Conservation (phyloP, 1,139 yeast genomes). For the Keqinozyma sinolaborantium region DNA sequence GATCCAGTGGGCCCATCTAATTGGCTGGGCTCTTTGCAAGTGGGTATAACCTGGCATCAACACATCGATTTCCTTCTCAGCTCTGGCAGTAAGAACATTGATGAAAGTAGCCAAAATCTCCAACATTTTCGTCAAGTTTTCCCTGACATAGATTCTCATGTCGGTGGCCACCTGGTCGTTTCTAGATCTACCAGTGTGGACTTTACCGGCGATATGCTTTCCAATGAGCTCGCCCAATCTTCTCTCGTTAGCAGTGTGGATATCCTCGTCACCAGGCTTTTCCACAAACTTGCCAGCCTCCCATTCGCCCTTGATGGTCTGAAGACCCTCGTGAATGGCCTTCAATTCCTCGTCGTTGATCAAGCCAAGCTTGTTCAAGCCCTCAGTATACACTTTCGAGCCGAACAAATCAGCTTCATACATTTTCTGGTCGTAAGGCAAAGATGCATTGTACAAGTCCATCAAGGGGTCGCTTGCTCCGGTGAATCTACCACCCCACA, state of each 20-base stretch:
- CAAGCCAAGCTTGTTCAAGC: constrained; percentile 74
- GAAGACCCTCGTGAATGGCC: constrained; percentile 81
- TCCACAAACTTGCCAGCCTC: constrained; percentile 65
- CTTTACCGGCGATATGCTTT: constrained; percentile 89
- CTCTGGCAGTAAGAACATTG: constrained; percentile 66
- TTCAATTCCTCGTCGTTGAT: constrained; percentile 66
- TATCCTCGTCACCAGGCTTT: constrained; percentile 94
- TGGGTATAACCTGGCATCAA: constrained; percentile 99
- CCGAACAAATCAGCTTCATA: constrained; percentile 92
- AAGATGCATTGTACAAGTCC: constrained; percentile 95
- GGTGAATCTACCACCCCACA: constrained; percentile 99
- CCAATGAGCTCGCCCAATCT: constrained; percentile 96
- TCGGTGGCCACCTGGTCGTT: constrained; percentile 99
- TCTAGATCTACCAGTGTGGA: constrained; percentile 97
- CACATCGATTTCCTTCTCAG: constrained; percentile 79
- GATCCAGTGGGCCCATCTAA: constrained; percentile 98
- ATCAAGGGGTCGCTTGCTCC: constrained; percentile 95
- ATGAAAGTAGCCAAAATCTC: constrained; percentile 60
- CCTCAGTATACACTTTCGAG: constrained; percentile 88
- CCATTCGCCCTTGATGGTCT: constrained; percentile 78
- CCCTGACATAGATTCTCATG: constrained; percentile 91
- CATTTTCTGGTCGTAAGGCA: constrained; percentile 95
- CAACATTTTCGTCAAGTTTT: constrained; percentile 60
- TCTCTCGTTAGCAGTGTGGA: constrained; percentile 98
- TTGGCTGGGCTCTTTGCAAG: constrained; percentile 97